Percentiles rank a stretch among this genome's conserved stretches.
Conservation (phyloP, 2,329 filamentous ascomycete genomes). For the Calonectria pauciramosa region DNA sequence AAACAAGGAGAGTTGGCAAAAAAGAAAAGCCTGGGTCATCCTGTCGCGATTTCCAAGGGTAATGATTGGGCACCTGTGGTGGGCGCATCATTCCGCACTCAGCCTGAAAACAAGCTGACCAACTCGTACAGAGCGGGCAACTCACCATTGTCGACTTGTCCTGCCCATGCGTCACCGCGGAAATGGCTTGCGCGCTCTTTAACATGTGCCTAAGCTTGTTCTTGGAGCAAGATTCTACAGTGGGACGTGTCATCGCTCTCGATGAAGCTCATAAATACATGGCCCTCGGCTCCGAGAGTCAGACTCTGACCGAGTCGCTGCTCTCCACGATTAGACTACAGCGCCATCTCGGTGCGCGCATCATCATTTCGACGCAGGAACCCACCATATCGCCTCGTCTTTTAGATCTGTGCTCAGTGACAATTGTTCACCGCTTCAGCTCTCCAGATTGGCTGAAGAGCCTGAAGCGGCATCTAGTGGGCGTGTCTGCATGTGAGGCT, state of each 20-base stretch:
- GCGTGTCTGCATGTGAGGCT: slow-evolving; percentile 27
- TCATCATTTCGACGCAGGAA: slow-evolving; percentile 84
- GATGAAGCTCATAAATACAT: slow-evolving; percentile 88
- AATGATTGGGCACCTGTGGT: slow-evolving; percentile 40
- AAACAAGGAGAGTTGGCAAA: slow-evolving; percentile 27
- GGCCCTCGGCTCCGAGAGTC: slow-evolving; percentile 66
- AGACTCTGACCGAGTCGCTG: slow-evolving; percentile 72
- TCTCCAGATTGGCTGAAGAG: slow-evolving; percentile 73
- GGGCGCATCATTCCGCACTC: slow-evolving; percentile 1
- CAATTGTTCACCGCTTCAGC: slow-evolving; percentile 79
- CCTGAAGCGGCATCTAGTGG: slow-evolving; percentile 60
- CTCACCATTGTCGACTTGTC: slow-evolving; percentile 74
- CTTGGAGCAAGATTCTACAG: slow-evolving; percentile 61
- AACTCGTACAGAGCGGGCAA: slow-evolving; percentile 43
- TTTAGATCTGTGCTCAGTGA: slow-evolving; percentile 79
- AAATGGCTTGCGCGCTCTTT: slow-evolving; percentile 79
- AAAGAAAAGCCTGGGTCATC: background rate
- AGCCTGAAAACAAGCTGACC: background rate
- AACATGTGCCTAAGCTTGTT: slow-evolving; percentile 79
- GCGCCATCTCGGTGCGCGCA: slow-evolving; percentile 75
- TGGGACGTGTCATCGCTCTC: slow-evolving; percentile 75
- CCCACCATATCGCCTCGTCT: slow-evolving; percentile 78
- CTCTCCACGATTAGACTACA: slow-evolving; percentile 77
- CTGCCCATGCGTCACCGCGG: slow-evolving; percentile 77
- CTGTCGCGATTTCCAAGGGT: background rate